Evolutionary conservation across 129 eudicot genomes (phyloP).

Genomic region (Helianthus tuberosus): DNA sequence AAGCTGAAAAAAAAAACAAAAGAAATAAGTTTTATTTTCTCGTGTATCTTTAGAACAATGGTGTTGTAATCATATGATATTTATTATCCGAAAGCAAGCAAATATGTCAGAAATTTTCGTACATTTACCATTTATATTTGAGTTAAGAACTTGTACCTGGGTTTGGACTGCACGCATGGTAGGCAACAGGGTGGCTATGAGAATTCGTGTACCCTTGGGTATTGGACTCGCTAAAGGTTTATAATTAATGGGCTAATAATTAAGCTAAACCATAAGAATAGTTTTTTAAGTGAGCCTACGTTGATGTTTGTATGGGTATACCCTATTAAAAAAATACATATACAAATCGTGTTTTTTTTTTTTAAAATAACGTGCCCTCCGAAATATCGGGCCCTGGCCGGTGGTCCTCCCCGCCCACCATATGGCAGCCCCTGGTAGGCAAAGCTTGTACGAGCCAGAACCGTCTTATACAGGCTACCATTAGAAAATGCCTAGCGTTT

Average conservation of each 20-base stretch:
- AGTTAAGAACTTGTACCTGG: slow-evolving; percentile 51
- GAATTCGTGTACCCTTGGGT: too few relatives aligned
- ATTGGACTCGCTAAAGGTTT: too few relatives aligned
- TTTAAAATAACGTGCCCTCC: too few relatives aligned
- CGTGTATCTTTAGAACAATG: slow-evolving; percentile 18
- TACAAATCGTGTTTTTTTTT: too few relatives aligned
- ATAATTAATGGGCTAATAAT: too few relatives aligned
- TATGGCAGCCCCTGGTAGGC: slow-evolving; percentile 18
- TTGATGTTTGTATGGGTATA: too few relatives aligned
- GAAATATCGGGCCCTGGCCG: too few relatives aligned
- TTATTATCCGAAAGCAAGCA: not conserved
- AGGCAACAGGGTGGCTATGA: slow-evolving; percentile 19
- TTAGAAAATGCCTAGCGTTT: slow-evolving; percentile 74
- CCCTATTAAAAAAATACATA: too few relatives aligned
- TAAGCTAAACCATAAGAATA: too few relatives aligned
- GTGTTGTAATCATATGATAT: slow-evolving; percentile 9
- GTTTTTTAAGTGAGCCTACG: too few relatives aligned
- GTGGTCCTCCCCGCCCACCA: too few relatives aligned
- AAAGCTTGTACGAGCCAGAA: slow-evolving; percentile 94
- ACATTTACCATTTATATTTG: not conserved
- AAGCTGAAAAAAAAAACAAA: not conserved
- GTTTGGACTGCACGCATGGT: slow-evolving; percentile 94
- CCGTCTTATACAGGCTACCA: slow-evolving; percentile 91
- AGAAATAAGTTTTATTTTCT: not conserved
- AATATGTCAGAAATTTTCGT: not conserved